Evolutionary conservation across 176 grass and related monocot species (phyloP).

Genomic region (Aegilops sharonensis): DNA sequence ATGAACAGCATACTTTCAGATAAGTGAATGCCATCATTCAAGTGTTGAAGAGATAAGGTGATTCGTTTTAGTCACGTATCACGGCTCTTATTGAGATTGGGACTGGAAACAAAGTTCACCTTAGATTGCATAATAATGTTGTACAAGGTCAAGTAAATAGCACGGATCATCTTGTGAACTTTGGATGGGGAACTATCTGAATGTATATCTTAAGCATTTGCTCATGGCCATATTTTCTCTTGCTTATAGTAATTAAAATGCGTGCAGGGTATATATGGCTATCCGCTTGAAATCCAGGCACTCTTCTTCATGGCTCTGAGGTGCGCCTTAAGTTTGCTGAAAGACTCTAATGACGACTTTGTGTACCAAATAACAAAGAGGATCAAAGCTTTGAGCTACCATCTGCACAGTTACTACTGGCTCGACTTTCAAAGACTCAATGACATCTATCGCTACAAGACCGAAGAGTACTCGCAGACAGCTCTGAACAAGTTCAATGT

Average conservation of each 20-base stretch:
- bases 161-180: neutral
- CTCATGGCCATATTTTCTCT: neutral
- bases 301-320: conserved; percentile 79
- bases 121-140: conserved; percentile 5
- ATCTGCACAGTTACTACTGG: conserved; percentile 75
- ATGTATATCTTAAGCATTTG: conserved; percentile 12
- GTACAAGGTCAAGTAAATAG: neutral
- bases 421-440: conserved; percentile 68
- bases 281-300: conserved; percentile 82
- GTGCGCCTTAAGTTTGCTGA: conserved; percentile 49
- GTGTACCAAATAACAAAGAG: conserved; percentile 49
- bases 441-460: conserved; percentile 83
- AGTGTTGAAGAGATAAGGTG: neutral
- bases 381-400: conserved; percentile 77
- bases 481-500: conserved; percentile 91
- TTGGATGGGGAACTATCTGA: conserved; percentile 13
- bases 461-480: conserved; percentile 81
- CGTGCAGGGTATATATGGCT: conserved; percentile 77
- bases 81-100: neutral
- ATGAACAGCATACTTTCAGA: neutral
- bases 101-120: neutral
- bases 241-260: conserved; percentile 18
- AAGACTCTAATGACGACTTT: conserved; percentile 42
- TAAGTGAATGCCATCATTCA: neutral
- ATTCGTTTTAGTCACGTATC: neutral